Evolutionary conservation across 345 rosid genomes (phyloP), one percentile per base, ranked within the genome.

Genomic region (Acer saccharum): DNA sequence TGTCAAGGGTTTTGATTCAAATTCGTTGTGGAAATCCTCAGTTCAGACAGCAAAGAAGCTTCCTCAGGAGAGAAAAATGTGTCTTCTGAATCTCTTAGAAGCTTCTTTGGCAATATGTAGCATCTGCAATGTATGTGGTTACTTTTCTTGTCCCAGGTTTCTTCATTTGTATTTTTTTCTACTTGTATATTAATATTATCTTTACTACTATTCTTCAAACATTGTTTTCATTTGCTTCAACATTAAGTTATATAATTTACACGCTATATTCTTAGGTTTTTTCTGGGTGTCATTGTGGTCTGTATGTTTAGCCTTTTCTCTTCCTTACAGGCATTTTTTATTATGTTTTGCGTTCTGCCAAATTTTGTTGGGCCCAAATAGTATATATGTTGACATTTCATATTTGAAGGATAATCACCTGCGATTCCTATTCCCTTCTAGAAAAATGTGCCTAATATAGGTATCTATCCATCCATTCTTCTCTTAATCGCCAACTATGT

Each of bases 31-130:
- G 86, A 90, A 74, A 76, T 84, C 90, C 43, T 88, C 98, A 0
- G 74, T 87, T 62, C 93, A 86, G 85, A 80, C 76, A 81, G 94
- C 90, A 39, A 90, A 87, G 84, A 84, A 85, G 77, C 90, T 92
- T 81, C 76, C 90, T 32, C 83, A 10, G 73, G 93, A 89, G 77
- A 83, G 65, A 74, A 84, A 71, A 68, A 65, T 60, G 2, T 61
- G 43, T 82, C 93, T 90, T 74, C 74, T 90, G 73, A 85, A 86
- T 70, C 85, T 81, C 69, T 83, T 91, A 77, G 92, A 88, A 83
- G 88, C 88, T 84, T 96, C 99, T 76, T 86, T 91, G 83, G 89
- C 94, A 79, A 90, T 96, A 73, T 94, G 97, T 87, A 86, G 95
- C 84, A 89, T 94, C 85, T 96, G 99, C 88, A 89, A 84, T 86